Conservation (phyloP, 371 early-diverging fungal species). For the Sporodiniella umbellata region DNA sequence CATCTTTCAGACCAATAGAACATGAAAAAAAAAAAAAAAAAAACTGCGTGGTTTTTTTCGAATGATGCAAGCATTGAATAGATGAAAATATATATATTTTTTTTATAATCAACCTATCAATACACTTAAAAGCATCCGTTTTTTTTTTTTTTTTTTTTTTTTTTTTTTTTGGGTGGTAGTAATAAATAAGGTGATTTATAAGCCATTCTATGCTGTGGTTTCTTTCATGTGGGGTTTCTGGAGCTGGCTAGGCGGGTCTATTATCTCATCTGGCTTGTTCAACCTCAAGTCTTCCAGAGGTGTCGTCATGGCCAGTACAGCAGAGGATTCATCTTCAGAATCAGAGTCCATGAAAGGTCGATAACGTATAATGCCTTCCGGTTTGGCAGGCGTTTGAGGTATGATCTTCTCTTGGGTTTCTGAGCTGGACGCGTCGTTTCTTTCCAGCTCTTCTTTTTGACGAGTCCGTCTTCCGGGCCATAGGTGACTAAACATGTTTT, state of each 20-base stretch:
- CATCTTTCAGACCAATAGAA: too few relatives aligned
- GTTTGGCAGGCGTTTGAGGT: background rate
- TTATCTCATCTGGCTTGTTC: conserved; percentile 2
- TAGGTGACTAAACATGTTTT: conserved; percentile 7
- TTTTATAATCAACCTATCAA: too few relatives aligned
- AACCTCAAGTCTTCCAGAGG: conserved; percentile 1
- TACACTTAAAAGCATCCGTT: too few relatives aligned
- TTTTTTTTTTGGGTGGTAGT: too few relatives aligned
- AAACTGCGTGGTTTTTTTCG: too few relatives aligned
- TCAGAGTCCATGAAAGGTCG: conserved; percentile 6
- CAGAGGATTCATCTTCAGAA: conserved; percentile 2
- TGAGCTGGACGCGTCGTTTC: background rate
- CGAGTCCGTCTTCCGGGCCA: conserved; percentile 1
- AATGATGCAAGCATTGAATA: too few relatives aligned
- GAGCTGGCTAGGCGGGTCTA: background rate
- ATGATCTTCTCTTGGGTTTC: background rate
- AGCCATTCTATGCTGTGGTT: background rate
- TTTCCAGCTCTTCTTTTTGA: background rate
- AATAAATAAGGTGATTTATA: conserved; percentile 1
- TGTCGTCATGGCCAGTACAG: background rate
- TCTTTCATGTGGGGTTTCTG: conserved; percentile 5
- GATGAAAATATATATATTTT: background rate
- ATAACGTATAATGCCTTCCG: conserved; percentile 1
- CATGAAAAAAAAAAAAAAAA: too few relatives aligned
- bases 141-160: too few relatives aligned